Conservation (phyloP, 140 eudicot genomes). For the Flaveria floridana region DNA sequence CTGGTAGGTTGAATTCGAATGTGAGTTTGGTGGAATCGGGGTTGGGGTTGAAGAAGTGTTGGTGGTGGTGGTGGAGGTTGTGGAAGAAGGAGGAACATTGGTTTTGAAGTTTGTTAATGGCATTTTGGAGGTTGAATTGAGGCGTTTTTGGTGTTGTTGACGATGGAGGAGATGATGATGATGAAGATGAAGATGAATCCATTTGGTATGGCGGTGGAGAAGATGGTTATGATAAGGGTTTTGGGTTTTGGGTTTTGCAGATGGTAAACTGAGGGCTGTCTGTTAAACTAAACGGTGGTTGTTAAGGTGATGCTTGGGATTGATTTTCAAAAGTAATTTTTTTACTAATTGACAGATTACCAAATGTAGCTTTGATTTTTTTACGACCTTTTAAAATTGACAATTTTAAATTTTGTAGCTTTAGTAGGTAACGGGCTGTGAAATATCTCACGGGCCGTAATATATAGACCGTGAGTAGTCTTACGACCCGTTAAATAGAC, state of each 20-base stretch:
- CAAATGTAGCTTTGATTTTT: too few species aligned
- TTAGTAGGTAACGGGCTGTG: too few species aligned
- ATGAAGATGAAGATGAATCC: conserved; percentile 24
- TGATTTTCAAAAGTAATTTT: too few species aligned
- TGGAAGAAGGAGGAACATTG: conserved; percentile 38
- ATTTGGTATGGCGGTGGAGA: conserved; percentile 26
- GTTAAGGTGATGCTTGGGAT: too few species aligned
- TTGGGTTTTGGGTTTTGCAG: conserved; percentile 33
- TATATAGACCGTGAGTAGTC: too few species aligned
- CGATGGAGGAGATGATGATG: conserved; percentile 6
- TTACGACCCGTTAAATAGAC: too few species aligned
- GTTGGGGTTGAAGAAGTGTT: conserved; percentile 25
- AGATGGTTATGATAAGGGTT: conserved; percentile 19
- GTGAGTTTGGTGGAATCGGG: conserved; percentile 22
- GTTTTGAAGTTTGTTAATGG: conserved; percentile 37
- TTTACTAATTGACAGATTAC: too few species aligned
- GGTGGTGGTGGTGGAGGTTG: conserved; percentile 23
- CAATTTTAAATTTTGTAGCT: too few species aligned
- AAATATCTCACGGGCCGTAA: too few species aligned
- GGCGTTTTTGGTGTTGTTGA: conserved; percentile 14
- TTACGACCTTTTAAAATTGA: too few species aligned
- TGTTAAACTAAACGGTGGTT: too few species aligned
- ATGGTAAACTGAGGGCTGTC: too few species aligned
- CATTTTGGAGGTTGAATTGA: conserved; percentile 46
- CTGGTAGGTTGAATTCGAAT: conserved; percentile 26